These are phyloP conservation scores for Aspergillus unguis DNA, from an alignment of 2,329 filamentous ascomycete genomes.

Conservation along the genomic window DNA sequence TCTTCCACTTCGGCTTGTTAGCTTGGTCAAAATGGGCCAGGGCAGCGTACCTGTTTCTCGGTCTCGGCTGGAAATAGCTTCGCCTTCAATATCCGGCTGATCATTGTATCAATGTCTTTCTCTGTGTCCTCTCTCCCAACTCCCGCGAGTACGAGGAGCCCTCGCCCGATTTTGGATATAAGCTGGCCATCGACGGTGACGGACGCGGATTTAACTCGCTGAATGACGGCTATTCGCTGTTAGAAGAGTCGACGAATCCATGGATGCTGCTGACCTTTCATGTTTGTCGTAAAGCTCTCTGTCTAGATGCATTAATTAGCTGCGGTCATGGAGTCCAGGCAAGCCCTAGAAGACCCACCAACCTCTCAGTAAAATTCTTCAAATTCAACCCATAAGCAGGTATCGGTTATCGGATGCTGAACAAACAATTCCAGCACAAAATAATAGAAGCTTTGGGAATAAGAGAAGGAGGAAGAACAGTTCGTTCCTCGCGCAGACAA, in stretches of 20 bases:
- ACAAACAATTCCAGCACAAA: neutral
- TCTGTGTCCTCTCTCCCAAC: slow-evolving; percentile 86
- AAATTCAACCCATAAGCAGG: no score
- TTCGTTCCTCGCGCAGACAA: slow-evolving; percentile 2
- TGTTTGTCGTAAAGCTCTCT: slow-evolving; percentile 38
- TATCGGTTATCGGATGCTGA: neutral
- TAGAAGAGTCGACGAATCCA: neutral
- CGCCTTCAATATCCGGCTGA: slow-evolving; percentile 81
- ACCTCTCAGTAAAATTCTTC: no score
- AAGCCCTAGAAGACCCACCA: no score
- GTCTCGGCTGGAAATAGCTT: slow-evolving; percentile 85
- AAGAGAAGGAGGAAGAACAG: neutral
- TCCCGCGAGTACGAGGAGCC: slow-evolving; percentile 85
- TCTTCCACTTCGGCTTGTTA: slow-evolving; percentile 70
- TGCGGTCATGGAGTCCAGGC: no score
- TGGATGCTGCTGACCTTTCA: slow-evolving; percentile 18
- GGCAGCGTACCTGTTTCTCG: slow-evolving; percentile 57
- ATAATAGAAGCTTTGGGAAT: slow-evolving; percentile 1
- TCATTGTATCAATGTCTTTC: slow-evolving; percentile 80
- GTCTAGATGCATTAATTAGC: neutral
- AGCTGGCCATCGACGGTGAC: slow-evolving; percentile 90
- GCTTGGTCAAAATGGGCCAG: neutral
- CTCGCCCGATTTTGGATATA: slow-evolving; percentile 86
- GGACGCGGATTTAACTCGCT: slow-evolving; percentile 90
- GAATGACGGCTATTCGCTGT: slow-evolving; percentile 68